Conservation (phyloP, 2,329 filamentous ascomycete genomes). For the Eurotiales sp. region DNA sequence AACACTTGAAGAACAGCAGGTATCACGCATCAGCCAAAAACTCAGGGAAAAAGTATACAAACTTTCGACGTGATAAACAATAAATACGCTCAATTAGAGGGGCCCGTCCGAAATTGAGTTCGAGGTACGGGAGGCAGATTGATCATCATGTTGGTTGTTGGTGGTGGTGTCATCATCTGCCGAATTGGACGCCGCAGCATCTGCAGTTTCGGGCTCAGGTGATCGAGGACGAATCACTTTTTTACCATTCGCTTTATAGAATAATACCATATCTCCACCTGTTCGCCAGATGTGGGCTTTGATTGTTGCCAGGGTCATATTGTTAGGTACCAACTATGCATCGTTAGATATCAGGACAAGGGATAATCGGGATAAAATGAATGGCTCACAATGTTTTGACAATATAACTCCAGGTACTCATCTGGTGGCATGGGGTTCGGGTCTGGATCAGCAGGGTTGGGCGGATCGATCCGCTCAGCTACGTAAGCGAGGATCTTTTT, state of each 20-base stretch:
- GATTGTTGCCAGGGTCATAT: slow-evolving; percentile 91
- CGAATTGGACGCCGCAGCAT: not conserved
- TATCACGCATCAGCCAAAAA: not conserved
- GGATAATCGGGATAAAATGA: not conserved
- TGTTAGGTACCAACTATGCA: slow-evolving; percentile 56
- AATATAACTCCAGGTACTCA: slow-evolving; percentile 92
- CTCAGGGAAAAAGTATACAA: not conserved
- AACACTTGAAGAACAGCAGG: not conserved
- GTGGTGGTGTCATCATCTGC: not conserved
- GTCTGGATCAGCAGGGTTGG: slow-evolving; percentile 56
- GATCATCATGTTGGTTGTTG: slow-evolving; percentile 5
- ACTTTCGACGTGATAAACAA: not conserved
- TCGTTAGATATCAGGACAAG: not conserved
- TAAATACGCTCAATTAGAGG: not conserved
- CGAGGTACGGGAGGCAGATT: slow-evolving; percentile 1
- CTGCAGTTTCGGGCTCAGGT: not conserved
- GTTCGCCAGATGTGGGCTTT: slow-evolving; percentile 91
- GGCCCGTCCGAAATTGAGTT: slow-evolving; percentile 6
- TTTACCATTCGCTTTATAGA: slow-evolving; percentile 89
- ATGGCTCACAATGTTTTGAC: slow-evolving; percentile 74
- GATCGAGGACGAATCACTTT: slow-evolving; percentile 47
- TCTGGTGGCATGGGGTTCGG: slow-evolving; percentile 68
- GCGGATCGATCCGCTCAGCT: slow-evolving; percentile 80
- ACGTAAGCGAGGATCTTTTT: slow-evolving; percentile 93
- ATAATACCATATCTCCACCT: slow-evolving; percentile 84